phyloP scores from a whole-genome alignment of 2,329 filamentous ascomycete species.

The Penicillium psychrosexuale region DNA sequence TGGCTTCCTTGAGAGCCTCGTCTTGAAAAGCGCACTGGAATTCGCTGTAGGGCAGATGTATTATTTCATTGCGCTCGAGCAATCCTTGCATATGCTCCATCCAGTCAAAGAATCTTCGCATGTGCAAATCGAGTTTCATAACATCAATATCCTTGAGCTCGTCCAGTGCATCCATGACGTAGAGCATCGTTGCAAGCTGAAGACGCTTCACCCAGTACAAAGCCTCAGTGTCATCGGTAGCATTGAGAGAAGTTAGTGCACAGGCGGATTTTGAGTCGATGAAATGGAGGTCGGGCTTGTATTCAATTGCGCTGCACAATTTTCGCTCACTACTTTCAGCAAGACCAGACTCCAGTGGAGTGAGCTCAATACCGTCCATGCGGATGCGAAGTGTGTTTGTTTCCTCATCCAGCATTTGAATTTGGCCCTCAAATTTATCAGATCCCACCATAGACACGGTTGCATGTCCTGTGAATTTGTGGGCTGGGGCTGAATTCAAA shows the following conservation, averaged over 20 bases:
- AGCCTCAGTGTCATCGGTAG: slow-evolving; percentile 7
- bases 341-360: slow-evolving; percentile 26
- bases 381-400: slow-evolving; percentile 14
- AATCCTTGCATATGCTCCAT: slow-evolving; percentile 22
- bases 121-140: slow-evolving; percentile 23
- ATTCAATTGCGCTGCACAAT: slow-evolving; percentile 27
- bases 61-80: slow-evolving; percentile 22
- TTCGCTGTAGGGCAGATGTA: slow-evolving; percentile 21
- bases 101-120: slow-evolving; percentile 31
- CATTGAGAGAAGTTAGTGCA: slow-evolving; percentile 5
- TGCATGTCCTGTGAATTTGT: slow-evolving; percentile 27
- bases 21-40: slow-evolving; percentile 23
- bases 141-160: slow-evolving; percentile 16
- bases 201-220: slow-evolving; percentile 23
- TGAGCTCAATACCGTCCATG: slow-evolving; percentile 29
- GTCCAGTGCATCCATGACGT: slow-evolving; percentile 28
- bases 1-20: slow-evolving; percentile 18
- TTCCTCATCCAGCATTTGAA: slow-evolving; percentile 18
- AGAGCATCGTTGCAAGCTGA: slow-evolving; percentile 30
- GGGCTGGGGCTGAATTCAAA: slow-evolving; percentile 17
- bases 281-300: slow-evolving; percentile 27
- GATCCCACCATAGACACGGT: slow-evolving; percentile 10
- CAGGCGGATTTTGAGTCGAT: slow-evolving; percentile 16
- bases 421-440: slow-evolving; percentile 19
- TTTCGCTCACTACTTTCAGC: slow-evolving; percentile 13